phyloP scores from a whole-genome alignment of 495 filamentous ascomycete genomes.

The Penicillium ochrochloron region DNA sequence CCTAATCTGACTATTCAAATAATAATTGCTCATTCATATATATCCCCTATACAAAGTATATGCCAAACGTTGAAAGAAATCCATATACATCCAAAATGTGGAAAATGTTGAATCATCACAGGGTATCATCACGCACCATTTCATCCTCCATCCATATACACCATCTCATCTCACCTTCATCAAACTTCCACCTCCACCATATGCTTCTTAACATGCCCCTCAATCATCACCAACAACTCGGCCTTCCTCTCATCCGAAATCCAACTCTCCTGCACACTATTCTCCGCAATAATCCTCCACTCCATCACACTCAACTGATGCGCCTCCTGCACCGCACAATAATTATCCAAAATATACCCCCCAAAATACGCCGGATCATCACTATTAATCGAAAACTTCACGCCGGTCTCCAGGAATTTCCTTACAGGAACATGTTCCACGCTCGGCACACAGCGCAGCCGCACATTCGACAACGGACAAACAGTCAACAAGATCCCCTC shows the following conservation, averaged over 20 bases:
- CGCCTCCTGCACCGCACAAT: constrained; percentile 75
- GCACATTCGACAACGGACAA: constrained; percentile 76
- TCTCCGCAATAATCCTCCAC: constrained; percentile 66
- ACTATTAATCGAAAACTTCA: constrained; percentile 72
- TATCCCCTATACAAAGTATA: background rate
- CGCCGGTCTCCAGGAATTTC: constrained; percentile 65
- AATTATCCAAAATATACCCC: constrained; percentile 76
- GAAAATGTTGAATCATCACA: constrained; percentile 31
- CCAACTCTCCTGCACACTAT: constrained; percentile 67
- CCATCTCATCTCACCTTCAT: background rate
- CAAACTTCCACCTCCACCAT: constrained; percentile 16
- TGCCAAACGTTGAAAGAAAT: constrained; percentile 22
- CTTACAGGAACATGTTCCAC: constrained; percentile 67
- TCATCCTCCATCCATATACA: background rate
- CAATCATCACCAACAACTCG: constrained; percentile 43
- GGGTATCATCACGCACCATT: constrained; percentile 25
- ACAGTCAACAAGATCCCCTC: constrained; percentile 65
- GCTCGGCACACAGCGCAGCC: constrained; percentile 59
- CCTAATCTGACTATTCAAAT: background rate
- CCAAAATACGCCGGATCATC: constrained; percentile 86
- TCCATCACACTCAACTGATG: constrained; percentile 63
- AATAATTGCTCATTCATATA: background rate
- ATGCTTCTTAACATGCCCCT: constrained; percentile 42
- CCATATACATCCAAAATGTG: constrained; percentile 25
- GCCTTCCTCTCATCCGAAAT: constrained; percentile 49